These are phyloP conservation scores for Picea abies DNA, from an alignment of 83 land plant genomes.

Conservation along the genomic window DNA sequence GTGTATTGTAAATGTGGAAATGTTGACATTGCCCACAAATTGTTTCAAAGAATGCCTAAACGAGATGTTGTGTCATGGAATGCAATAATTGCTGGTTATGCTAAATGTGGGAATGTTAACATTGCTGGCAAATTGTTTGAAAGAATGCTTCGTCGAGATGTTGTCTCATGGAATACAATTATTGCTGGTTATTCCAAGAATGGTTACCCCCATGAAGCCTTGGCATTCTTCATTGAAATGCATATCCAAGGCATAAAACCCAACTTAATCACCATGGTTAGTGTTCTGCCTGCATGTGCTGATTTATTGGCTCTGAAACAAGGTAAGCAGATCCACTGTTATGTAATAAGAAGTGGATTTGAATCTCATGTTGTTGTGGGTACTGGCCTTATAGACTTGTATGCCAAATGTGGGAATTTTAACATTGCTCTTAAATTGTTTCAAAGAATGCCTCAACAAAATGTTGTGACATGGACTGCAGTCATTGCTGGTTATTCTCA, in stretches of 20 bases:
- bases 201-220: conserved; percentile 1
- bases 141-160: background rate
- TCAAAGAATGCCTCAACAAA: conserved; percentile 21
- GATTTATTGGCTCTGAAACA: conserved; percentile 18
- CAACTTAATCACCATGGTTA: conserved; percentile 38
- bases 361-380: conserved; percentile 36
- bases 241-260: conserved; percentile 8
- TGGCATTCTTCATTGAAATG: conserved; percentile 14
- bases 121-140: background rate
- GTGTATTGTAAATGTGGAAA: conserved; percentile 26
- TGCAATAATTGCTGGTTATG: conserved; percentile 29
- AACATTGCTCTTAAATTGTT: conserved; percentile 29
- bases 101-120: conserved; percentile 21
- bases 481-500: conserved; percentile 49
- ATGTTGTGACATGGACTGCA: conserved; percentile 49
- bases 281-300: conserved; percentile 36
- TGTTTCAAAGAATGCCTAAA: conserved; percentile 28
- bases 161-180: background rate
- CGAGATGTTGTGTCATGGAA: conserved; percentile 49
- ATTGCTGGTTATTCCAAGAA: background rate
- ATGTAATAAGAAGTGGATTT: conserved; percentile 30
- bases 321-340: conserved; percentile 39
- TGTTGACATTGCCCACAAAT: conserved; percentile 20
- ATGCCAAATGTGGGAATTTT: conserved; percentile 32
- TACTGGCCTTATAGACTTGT: conserved; percentile 47